Evolutionary conservation across 768 basidiomycete genomes (phyloP).

Genomic region (Rhodosporidiobolus sp.): DNA sequence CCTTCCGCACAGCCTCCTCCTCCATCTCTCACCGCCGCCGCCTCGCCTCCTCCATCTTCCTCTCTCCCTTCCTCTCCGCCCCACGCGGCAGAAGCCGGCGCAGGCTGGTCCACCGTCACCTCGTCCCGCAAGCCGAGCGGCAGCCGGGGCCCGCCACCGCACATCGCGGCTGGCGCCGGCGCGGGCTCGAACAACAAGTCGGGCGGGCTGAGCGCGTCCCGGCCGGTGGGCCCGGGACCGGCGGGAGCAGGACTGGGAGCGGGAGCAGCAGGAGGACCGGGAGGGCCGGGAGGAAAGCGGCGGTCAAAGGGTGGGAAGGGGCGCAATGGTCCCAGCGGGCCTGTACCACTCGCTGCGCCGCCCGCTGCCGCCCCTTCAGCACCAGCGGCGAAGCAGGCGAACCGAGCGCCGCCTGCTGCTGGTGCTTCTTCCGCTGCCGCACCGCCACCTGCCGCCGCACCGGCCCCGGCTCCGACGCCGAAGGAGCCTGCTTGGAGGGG

Average conservation of each 20-base stretch:
- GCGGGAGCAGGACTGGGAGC: too few species aligned
- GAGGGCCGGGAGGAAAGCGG: not conserved
- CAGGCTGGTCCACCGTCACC: not conserved
- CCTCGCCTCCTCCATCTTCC: not conserved
- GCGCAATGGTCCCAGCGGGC: not conserved
- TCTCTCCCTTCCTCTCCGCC: not conserved
- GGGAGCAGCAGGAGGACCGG: not conserved
- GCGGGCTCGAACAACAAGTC: not conserved
- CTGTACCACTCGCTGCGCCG: too few species aligned
- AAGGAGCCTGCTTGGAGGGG: too few species aligned
- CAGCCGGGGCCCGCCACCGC: not conserved
- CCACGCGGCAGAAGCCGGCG: not conserved
- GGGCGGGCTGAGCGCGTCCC: slow-evolving; percentile 2
- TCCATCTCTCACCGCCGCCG: not conserved
- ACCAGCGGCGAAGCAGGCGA: not conserved
- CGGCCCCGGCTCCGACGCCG: not conserved
- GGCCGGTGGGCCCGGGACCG: too few species aligned
- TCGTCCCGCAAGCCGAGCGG: not conserved
- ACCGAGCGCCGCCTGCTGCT: not conserved
- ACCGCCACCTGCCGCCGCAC: not conserved
- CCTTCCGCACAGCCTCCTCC: not conserved
- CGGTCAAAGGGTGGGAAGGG: not conserved
- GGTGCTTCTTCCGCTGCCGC: not conserved
- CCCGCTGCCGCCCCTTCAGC: not conserved
- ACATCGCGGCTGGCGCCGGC: not conserved